These are phyloP conservation scores for Hibiscus mutabilis DNA, from an alignment of 345 rosid species.

Conservation along the genomic window DNA sequence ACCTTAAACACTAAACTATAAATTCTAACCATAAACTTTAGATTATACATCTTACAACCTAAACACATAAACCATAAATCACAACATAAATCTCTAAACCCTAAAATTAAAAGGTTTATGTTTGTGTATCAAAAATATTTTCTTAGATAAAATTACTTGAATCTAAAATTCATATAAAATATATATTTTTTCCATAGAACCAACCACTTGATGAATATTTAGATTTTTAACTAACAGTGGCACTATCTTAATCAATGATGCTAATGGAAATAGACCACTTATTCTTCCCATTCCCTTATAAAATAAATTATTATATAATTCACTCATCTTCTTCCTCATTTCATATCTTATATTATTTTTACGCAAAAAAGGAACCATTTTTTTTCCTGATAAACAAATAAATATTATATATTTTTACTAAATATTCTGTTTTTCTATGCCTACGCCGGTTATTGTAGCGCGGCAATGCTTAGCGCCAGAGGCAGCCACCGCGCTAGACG, in stretches of 20 bases:
- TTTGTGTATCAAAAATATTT: too few species aligned
- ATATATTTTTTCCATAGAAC: too few species aligned
- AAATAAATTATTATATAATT: background rate
- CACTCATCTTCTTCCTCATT: background rate
- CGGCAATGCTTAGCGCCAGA: slow-evolving; percentile 82
- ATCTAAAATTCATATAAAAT: too few species aligned
- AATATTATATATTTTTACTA: background rate
- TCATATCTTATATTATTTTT: background rate
- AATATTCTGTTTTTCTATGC: slow-evolving; percentile 37
- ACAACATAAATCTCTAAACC: too few species aligned
- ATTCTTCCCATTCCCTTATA: background rate
- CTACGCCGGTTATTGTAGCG: slow-evolving; percentile 73
- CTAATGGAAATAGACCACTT: background rate
- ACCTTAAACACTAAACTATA: too few species aligned
- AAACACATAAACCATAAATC: too few species aligned
- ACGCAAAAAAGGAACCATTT: background rate
- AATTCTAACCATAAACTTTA: too few species aligned
- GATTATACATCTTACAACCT: too few species aligned
- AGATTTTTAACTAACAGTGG: background rate
- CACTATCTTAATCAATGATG: background rate
- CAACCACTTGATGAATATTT: too few species aligned
- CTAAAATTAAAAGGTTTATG: too few species aligned
- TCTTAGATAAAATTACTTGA: too few species aligned
- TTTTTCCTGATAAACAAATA: slow-evolving; percentile 3
- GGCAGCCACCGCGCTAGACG: slow-evolving; percentile 71